phyloP scores from a whole-genome alignment of 371 early-diverging fungal species.

The Haplosporangium sp. region DNA sequence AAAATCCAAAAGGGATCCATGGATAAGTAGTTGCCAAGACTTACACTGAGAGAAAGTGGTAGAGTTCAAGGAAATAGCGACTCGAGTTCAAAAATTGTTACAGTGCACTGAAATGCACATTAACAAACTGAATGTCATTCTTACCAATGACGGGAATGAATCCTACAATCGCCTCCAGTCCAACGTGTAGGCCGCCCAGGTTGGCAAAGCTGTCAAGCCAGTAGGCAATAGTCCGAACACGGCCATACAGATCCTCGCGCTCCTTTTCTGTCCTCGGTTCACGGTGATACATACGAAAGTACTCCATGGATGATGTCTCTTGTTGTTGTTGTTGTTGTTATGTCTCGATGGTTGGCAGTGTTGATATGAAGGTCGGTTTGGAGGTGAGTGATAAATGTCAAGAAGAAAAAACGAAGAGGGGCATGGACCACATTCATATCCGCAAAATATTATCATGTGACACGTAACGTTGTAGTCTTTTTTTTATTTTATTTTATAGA shows the following conservation, averaged over 20 bases:
- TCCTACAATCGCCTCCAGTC: conserved; percentile 42
- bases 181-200: conserved; percentile 28
- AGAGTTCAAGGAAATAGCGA: background rate
- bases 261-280: conserved; percentile 38
- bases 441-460: too few relatives aligned
- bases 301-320: conserved; percentile 20
- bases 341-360: too few relatives aligned
- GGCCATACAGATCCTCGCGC: conserved; percentile 48
- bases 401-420: too few relatives aligned
- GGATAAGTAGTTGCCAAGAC: too few relatives aligned
- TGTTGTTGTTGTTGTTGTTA: too few relatives aligned
- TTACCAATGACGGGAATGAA: conserved; percentile 48
- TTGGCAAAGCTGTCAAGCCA: conserved; percentile 41
- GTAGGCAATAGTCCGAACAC: conserved; percentile 37
- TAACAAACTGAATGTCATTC: background rate
- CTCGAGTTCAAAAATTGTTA: background rate
- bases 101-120: background rate
- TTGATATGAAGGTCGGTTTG: too few relatives aligned
- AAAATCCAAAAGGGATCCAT: background rate
- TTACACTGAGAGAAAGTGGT: background rate
- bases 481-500: too few relatives aligned
- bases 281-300: conserved; percentile 22
- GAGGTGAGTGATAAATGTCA: too few relatives aligned
- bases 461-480: too few relatives aligned
- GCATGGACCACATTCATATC: too few relatives aligned